These are phyloP conservation scores for Candida awuae DNA, from an alignment of 805 yeast species.

Conservation along the genomic window DNA sequence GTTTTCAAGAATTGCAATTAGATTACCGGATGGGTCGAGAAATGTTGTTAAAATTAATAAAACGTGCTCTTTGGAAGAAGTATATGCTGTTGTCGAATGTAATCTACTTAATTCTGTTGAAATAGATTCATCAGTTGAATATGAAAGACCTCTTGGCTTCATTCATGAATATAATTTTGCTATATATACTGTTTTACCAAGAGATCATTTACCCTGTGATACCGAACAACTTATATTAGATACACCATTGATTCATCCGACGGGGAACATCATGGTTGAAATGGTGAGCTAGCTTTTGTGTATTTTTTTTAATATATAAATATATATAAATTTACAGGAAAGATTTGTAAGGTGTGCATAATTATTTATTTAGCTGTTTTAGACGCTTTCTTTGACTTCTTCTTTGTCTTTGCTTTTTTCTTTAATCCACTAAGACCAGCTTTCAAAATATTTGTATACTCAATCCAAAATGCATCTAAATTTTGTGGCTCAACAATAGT, in stretches of 20 bases:
- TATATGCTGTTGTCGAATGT: constrained; percentile 67
- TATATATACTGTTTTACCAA: constrained; percentile 50
- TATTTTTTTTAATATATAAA: background rate
- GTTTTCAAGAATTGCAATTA: constrained; percentile 59
- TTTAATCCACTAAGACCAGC: constrained; percentile 66
- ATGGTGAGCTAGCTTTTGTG: background rate
- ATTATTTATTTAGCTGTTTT: constrained; percentile 10
- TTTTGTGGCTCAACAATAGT: constrained; percentile 60
- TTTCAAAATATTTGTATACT: constrained; percentile 63
- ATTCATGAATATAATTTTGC: constrained; percentile 41
- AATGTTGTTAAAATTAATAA: constrained; percentile 41
- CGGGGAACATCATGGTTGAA: constrained; percentile 47
- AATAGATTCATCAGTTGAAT: constrained; percentile 25
- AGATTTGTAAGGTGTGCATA: background rate
- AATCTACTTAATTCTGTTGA: constrained; percentile 19
- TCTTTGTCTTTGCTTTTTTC: constrained; percentile 75
- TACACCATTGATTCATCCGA: constrained; percentile 48
- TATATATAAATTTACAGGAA: background rate
- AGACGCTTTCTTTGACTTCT: constrained; percentile 39
- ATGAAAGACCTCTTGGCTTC: constrained; percentile 27
- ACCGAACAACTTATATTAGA: constrained; percentile 30
- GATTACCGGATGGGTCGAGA: constrained; percentile 58
- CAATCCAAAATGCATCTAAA: constrained; percentile 69
- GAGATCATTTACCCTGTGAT: constrained; percentile 34
- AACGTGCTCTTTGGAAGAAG: constrained; percentile 44